Conservation (phyloP, 768 basidiomycete species). For the Daedaleopsis sinensis region DNA sequence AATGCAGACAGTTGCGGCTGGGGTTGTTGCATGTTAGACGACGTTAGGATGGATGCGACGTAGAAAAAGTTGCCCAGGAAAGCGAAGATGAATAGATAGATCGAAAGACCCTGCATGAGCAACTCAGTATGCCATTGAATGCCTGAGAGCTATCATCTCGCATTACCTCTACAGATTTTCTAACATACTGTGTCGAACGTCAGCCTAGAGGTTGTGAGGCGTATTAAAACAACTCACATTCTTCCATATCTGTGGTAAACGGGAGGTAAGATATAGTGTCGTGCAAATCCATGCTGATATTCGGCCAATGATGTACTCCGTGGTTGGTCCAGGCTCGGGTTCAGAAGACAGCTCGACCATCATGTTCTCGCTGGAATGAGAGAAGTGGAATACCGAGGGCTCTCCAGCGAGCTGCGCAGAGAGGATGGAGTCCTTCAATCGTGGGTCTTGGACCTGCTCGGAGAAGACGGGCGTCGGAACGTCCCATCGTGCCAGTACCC, state of each 20-base stretch:
- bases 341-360: slow-evolving; percentile 16
- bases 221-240: slow-evolving; percentile 66
- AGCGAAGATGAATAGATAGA: slow-evolving; percentile 91
- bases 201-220: not conserved
- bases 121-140: not conserved
- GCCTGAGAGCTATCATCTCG: not conserved
- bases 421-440: not conserved
- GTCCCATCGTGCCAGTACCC: slow-evolving; percentile 43
- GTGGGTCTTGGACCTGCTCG: not conserved
- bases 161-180: slow-evolving; percentile 86
- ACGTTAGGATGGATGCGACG: slow-evolving; percentile 85
- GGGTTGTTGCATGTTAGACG: slow-evolving; percentile 61
- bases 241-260: slow-evolving; percentile 98
- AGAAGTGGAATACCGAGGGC: not conserved
- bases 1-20: slow-evolving; percentile 65
- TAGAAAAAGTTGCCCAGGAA: slow-evolving; percentile 95
- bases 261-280: slow-evolving; percentile 87
- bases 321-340: slow-evolving; percentile 24
- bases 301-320: slow-evolving; percentile 79
- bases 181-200: slow-evolving; percentile 59
- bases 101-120: slow-evolving; percentile 75
- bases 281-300: slow-evolving; percentile 96
- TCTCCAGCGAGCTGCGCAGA: slow-evolving; percentile 8
- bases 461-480: slow-evolving; percentile 5
- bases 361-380: not conserved